These are phyloP conservation scores for Gaertneriomyces semiglobifer DNA, from an alignment of 192 early-diverging fungal species.

Conservation along the genomic window DNA sequence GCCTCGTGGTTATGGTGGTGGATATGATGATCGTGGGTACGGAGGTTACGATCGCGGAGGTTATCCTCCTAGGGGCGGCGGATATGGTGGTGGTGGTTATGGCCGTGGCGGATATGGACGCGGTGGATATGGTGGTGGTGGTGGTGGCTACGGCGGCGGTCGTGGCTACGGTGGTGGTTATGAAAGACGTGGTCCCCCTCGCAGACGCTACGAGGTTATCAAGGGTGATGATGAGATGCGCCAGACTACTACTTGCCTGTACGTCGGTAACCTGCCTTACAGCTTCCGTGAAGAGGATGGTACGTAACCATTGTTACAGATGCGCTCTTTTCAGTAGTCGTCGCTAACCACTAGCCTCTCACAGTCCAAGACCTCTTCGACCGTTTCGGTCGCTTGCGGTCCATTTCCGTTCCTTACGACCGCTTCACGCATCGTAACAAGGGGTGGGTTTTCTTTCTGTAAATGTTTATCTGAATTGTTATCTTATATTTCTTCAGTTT, in stretches of 20 bases:
- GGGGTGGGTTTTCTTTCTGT: constrained; percentile 48
- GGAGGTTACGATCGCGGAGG: constrained; percentile 6
- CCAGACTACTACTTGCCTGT: constrained; percentile 58
- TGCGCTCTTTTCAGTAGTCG: neutral
- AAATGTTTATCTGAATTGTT: constrained; percentile 1
- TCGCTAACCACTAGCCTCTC: neutral
- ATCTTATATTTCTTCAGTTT: constrained; percentile 48
- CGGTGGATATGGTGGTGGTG: constrained; percentile 4
- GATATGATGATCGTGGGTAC: constrained; percentile 18
- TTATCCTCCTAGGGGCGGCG: constrained; percentile 13
- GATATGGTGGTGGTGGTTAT: constrained; percentile 43
- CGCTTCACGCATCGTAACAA: constrained; percentile 73
- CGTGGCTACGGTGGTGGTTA: constrained; percentile 30
- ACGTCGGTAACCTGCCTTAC: constrained; percentile 75
- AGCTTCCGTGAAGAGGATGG: constrained; percentile 63
- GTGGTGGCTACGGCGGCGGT: constrained; percentile 3
- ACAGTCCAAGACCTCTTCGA: constrained; percentile 68
- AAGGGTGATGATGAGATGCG: constrained; percentile 65
- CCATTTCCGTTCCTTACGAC: constrained; percentile 71
- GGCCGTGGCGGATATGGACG: constrained; percentile 15
- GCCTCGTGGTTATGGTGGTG: neutral
- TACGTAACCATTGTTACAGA: neutral
- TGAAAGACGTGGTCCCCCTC: constrained; percentile 38
- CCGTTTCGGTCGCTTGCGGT: constrained; percentile 63
- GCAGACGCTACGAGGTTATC: constrained; percentile 16